Percentiles rank a stretch among this genome's conserved stretches.
These are phyloP conservation scores for Miscanthus sacchariflorus DNA, from an alignment of 202 grass and related monocot species.

Conservation along the genomic window DNA sequence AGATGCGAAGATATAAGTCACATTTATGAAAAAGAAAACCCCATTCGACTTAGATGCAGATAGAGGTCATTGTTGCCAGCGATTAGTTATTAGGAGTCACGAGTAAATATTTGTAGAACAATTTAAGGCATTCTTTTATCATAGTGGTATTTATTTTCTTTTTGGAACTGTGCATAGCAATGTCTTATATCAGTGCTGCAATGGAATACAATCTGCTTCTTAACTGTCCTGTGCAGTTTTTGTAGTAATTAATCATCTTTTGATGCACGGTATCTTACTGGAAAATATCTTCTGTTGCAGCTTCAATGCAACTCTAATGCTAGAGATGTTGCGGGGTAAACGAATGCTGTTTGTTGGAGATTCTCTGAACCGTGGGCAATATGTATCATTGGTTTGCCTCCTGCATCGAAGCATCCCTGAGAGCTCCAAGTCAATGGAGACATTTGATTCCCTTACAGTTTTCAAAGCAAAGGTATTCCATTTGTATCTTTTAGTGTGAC, in stretches of 20 bases:
- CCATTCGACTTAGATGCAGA: not conserved
- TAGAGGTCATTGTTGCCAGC: not conserved
- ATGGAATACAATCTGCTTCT: not conserved
- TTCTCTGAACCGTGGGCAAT: constrained; percentile 92
- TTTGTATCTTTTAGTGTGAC: not conserved
- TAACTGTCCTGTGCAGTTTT: not conserved
- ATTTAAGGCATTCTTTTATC: not conserved
- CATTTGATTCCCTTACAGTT: constrained; percentile 85
- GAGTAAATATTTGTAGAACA: not conserved
- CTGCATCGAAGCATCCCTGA: constrained; percentile 77
- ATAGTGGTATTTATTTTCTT: not conserved
- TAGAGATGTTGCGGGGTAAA: constrained; percentile 92
- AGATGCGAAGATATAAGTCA: not conserved
- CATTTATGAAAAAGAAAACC: not conserved
- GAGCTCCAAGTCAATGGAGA: constrained; percentile 81
- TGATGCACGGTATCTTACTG: not conserved
- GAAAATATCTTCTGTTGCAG: constrained; percentile 44
- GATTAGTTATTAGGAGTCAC: not conserved
- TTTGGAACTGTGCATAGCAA: not conserved
- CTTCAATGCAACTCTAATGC: constrained; percentile 88
- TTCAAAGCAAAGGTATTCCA: constrained; percentile 88
- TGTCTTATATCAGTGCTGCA: not conserved
- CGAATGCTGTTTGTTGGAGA: constrained; percentile 93
- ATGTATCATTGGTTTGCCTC: constrained; percentile 88
- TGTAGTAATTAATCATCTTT: not conserved